Percentiles rank a stretch among this genome's conserved stretches.
Evolutionary conservation across 2,329 filamentous ascomycete species (phyloP).

Genomic region (Fusarium pseudonygamai): DNA sequence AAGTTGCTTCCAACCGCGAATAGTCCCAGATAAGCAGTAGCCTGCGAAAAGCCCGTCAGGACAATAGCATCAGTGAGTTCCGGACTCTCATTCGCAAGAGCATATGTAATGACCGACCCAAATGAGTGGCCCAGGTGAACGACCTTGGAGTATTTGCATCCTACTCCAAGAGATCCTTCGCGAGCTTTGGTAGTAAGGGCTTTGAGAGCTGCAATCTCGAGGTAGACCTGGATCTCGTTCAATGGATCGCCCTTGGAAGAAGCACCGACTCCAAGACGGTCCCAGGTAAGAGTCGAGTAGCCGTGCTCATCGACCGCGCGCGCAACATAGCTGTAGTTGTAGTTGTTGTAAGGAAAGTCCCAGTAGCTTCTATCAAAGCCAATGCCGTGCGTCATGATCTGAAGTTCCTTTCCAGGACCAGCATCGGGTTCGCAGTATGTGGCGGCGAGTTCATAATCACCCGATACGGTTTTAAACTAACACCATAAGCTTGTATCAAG

Average conservation of each 20-base stretch:
- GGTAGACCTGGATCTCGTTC: slow-evolving; percentile 65
- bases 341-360: slow-evolving; percentile 65
- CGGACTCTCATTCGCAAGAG: slow-evolving; percentile 61
- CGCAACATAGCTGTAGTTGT: slow-evolving; percentile 71
- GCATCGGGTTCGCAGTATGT: slow-evolving; percentile 68
- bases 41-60: slow-evolving; percentile 68
- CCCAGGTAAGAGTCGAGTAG: slow-evolving; percentile 69
- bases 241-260: slow-evolving; percentile 68
- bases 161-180: slow-evolving; percentile 55
- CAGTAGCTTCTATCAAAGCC: slow-evolving; percentile 64
- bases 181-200: slow-evolving; percentile 62
- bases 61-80: slow-evolving; percentile 65
- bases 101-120: slow-evolving; percentile 67
- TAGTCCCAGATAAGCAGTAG: slow-evolving; percentile 53
- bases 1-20: slow-evolving; percentile 60
- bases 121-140: slow-evolving; percentile 73
- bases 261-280: slow-evolving; percentile 69
- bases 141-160: slow-evolving; percentile 52
- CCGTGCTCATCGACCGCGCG: slow-evolving; percentile 62
- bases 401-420: slow-evolving; percentile 50
- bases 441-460: slow-evolving; percentile 66
- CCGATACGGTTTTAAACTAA: slow-evolving; percentile 60
- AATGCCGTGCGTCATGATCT: slow-evolving; percentile 55
- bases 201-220: slow-evolving; percentile 67
- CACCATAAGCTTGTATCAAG: not conserved